phyloP scores from a whole-genome alignment of 495 filamentous ascomycete species.

The Terfezia boudieri region DNA sequence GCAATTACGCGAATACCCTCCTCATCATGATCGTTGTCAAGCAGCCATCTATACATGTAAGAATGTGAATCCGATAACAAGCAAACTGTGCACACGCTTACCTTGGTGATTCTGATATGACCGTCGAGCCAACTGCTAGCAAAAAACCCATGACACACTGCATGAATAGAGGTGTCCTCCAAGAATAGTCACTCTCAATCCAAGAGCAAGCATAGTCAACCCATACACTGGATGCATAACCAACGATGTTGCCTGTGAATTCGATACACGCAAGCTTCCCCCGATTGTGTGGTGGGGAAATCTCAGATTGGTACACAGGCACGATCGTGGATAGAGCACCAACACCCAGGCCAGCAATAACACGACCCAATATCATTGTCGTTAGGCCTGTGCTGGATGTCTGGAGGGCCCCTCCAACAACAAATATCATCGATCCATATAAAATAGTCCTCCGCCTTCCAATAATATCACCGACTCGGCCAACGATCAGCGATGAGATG shows the following conservation, averaged over 20 bases:
- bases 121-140: slow-evolving; percentile 59
- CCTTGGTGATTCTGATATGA: slow-evolving; percentile 94
- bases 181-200: slow-evolving; percentile 65
- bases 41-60: slow-evolving; percentile 47
- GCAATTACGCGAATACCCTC: slow-evolving; percentile 96
- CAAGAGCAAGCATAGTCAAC: slow-evolving; percentile 93
- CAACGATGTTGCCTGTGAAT: slow-evolving; percentile 88
- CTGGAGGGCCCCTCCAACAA: slow-evolving; percentile 73
- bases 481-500: slow-evolving; percentile 72
- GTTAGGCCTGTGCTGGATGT: slow-evolving; percentile 54
- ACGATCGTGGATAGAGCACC: slow-evolving; percentile 92
- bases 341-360: slow-evolving; percentile 83
- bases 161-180: slow-evolving; percentile 77
- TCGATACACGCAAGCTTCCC: slow-evolving; percentile 94
- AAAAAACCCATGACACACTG: slow-evolving; percentile 85
- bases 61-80: too few relatives aligned
- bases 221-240: slow-evolving; percentile 93
- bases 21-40: slow-evolving; percentile 95
- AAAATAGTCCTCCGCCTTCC: slow-evolving; percentile 79
- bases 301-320: slow-evolving; percentile 94
- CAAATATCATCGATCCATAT: slow-evolving; percentile 81
- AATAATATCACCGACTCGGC: slow-evolving; percentile 73
- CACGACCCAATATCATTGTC: slow-evolving; percentile 33
- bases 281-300: slow-evolving; percentile 85
- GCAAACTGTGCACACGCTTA: slow-evolving; percentile 21